Conservation (phyloP, 176 grass and related monocot genomes). For the Oryza glumipatula region DNA sequence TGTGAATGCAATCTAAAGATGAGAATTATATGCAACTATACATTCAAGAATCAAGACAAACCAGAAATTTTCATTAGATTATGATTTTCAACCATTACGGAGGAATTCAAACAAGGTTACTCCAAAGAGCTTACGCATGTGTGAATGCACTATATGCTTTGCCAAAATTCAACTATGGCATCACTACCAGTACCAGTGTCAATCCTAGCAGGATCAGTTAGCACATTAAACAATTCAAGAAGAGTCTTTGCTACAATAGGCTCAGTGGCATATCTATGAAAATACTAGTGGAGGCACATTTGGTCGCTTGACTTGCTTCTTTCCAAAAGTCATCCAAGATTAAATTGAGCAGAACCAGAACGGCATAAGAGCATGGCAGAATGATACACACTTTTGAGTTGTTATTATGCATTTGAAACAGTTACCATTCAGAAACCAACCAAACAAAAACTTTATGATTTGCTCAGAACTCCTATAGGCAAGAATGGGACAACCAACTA, state of each 20-base stretch:
- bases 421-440: neutral
- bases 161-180: neutral
- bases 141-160: neutral
- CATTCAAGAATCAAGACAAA: constrained; percentile 8
- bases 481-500: neutral
- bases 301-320: neutral
- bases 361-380: neutral
- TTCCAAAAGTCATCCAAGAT: neutral
- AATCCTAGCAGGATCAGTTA: neutral
- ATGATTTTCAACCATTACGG: neutral
- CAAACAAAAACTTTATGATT: neutral
- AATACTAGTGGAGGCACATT: neutral
- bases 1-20: neutral
- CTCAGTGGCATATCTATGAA: neutral
- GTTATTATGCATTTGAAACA: neutral
- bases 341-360: neutral
- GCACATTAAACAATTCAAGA: neutral
- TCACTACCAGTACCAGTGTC: neutral
- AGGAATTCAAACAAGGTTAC: no score
- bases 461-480: neutral
- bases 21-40: neutral
- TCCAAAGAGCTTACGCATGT: neutral
- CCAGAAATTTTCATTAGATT: neutral
- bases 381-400: neutral
- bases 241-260: neutral